phyloP scores from a whole-genome alignment of 2,329 filamentous ascomycete genomes.

The Neofusicoccum parvum region DNA sequence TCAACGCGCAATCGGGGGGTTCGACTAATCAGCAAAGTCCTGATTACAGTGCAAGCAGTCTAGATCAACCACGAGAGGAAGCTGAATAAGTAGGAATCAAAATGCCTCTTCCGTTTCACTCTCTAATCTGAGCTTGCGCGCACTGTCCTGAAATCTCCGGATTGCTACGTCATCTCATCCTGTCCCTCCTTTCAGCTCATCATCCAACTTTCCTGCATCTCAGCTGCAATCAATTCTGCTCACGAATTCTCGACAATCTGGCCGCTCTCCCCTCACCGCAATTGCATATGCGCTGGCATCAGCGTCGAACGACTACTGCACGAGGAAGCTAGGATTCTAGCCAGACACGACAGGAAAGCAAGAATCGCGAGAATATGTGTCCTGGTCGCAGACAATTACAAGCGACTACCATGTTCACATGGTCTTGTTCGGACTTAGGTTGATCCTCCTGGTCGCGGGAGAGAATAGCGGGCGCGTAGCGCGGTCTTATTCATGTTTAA shows the following conservation, averaged over 20 bases:
- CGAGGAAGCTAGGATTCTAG: neutral
- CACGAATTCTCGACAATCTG: neutral
- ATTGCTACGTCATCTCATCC: no score
- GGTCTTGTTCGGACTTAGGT: neutral
- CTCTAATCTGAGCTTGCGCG: neutral
- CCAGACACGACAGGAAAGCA: neutral
- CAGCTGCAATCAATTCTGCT: neutral
- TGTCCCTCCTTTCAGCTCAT: neutral
- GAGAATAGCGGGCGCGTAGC: neutral
- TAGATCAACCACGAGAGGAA: neutral
- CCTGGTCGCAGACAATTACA: neutral
- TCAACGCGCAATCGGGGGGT: neutral
- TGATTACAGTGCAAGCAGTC: neutral
- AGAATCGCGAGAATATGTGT: neutral
- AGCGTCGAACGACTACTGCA: neutral
- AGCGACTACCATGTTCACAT: neutral
- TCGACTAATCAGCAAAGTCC: neutral
- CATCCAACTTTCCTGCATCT: no score
- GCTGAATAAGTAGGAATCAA: neutral
- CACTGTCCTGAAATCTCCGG: neutral
- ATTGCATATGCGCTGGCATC: no score
- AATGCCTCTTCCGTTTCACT: neutral
- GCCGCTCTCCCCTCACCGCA: no score
- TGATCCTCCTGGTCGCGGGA: neutral
- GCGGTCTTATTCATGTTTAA: neutral